Base-by-base conservation (phyloP, 176 grass and related monocot species). In the Echinochloa phyllopogon region DNA sequence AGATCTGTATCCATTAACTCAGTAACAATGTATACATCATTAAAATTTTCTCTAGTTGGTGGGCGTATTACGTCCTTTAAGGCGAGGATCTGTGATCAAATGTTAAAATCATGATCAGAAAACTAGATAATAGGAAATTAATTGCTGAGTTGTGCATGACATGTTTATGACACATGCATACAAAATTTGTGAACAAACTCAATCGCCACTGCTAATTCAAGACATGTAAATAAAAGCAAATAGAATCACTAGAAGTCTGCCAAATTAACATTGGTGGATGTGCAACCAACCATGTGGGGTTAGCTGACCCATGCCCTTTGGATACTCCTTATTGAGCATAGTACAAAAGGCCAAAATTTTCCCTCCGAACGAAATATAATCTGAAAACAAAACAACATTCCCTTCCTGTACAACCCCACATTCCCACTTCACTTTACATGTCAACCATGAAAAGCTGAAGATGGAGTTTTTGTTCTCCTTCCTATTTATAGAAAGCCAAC, bases 1-100 rank as follows among this genome's bases (percentile, higher is more conserved):
- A 98, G 95, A 90, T 98, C 95, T 10, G 95, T 98, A 88, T 98
- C 95, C 95, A 98, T 98, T 69, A 98, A 82, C 70, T 95, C 93
- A 43, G 5, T n/a, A 79, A 98, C 91, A 88, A 98, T 58, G 84
- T 98, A 98, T 23, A 98, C 95, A 70, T 98, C 95, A 86, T 88
- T 93, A 81, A 98, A 98, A 45, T 88, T 91, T n/a, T 98, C 91
- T 87, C 86, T 98, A 71, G 53, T 88, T 84, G 91, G 91, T 27
- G 93, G 89, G 0, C 89, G 91, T 84, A 98, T 89, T 40, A 95
- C 69, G 16, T 95, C 96, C 89, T 95, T 95, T 75, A 98, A 72
- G 25, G 87, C 89, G 83, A 98, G 82, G 75, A 98, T 83, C 96
- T 98, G 85, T 14, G 38, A 82, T 44, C 33, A 59, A 74, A 74